Percentiles rank a stretch among this genome's conserved stretches.
phyloP scores from a whole-genome alignment of 441 rosid genomes.

The Syzygium syzygioides region DNA sequence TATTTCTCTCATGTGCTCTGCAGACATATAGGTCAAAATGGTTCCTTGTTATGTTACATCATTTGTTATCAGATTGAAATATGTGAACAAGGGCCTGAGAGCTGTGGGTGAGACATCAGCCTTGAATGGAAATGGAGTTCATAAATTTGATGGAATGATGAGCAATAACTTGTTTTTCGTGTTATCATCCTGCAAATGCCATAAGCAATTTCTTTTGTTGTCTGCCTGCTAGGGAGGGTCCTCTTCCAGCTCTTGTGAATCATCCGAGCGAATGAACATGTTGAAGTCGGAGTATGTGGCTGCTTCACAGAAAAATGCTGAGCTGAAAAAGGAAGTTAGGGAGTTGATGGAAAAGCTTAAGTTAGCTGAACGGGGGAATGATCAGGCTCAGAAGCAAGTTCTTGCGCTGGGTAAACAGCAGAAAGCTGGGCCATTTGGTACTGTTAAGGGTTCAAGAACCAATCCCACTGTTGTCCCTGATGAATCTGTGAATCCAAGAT shows the following conservation, averaged over 20 bases:
- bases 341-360: not conserved
- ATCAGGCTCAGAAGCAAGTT: constrained; percentile 1
- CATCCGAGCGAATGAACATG: not conserved
- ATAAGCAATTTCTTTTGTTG: not conserved
- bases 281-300: not conserved
- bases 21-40: not conserved
- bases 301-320: not conserved
- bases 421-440: constrained; percentile 3
- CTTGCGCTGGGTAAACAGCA: not conserved
- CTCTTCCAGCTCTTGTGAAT: not conserved
- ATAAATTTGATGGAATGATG: not conserved
- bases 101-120: not conserved
- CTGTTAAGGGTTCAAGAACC: constrained; percentile 7
- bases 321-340: constrained; percentile 1
- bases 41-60: not conserved
- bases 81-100: not conserved
- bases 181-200: not conserved
- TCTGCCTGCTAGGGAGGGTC: not conserved
- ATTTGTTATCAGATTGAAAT: not conserved
- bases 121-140: not conserved
- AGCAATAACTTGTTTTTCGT: not conserved
- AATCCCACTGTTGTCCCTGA: constrained; percentile 8
- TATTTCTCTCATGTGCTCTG: not conserved
- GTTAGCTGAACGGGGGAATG: not conserved
- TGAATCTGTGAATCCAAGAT: constrained; percentile 10